Base-by-base conservation (phyloP, 2,329 filamentous ascomycete species). In the Cordyceps tenuipes region DNA sequence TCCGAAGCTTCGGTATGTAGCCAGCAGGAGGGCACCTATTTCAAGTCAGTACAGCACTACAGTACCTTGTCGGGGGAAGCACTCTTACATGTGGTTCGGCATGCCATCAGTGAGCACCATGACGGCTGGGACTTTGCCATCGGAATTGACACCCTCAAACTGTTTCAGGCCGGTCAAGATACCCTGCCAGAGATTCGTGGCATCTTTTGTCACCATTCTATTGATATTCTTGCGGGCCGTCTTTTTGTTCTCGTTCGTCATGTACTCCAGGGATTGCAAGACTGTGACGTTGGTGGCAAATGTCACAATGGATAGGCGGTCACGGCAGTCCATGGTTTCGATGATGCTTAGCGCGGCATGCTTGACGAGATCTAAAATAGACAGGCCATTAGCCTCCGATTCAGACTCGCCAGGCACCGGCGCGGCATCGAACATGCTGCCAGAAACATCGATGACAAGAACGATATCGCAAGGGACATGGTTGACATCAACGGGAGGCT, bases 391-490 rank as follows among this genome's bases (percentile, higher is more conserved):
- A 21, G 75, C 66, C 63, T 84, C 80, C 58, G 29, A 29, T 29
- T 78, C 75, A 2, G 67, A 62, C 6, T 76, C 72, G 15, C 75
- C 76, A 0, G 81, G 79, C 0, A 79, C 73, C 0, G 78, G 79
- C 0, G 82, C 82, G 1, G 69, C 64, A 0, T 62, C 57, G 1
- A 61, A 55, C 83, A 86, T 87, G 69, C 82, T 85, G 0, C 73
- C 75, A 0, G 83, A 86, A 15, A 85, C 75, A 66, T 86, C 83
- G 58, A 86, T 84, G 17, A 82, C 82, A 3, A 86, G 75, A 2
- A 85, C 82, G 36, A 86, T 80, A 62, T 86, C 83, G 66, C 80
- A 84, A 2, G 82, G 78, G 0, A 79, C 73, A 65, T 81, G 79
- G 7, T 65, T 59, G 0, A 72, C 62, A 0, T 63, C 23, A 2